Evolutionary conservation across 2,329 filamentous ascomycete genomes (phyloP).

Genomic region (Penicillium occitanis): DNA sequence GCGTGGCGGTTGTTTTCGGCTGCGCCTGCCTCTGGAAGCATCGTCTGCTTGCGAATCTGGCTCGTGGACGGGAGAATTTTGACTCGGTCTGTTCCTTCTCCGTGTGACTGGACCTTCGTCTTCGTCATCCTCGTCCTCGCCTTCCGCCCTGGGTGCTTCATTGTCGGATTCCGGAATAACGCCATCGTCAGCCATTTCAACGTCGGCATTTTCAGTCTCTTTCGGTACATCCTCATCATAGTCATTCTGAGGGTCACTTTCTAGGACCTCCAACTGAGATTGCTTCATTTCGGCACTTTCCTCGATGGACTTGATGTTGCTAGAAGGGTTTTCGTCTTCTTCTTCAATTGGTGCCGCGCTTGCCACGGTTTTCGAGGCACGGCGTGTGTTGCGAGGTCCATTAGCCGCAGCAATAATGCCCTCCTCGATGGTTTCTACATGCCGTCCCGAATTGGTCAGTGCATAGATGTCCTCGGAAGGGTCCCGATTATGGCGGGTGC

Average conservation of each 20-base stretch:
- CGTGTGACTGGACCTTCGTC: slow-evolving; percentile 55
- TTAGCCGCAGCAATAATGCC: slow-evolving; percentile 48
- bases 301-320: slow-evolving; percentile 37
- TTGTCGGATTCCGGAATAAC: slow-evolving; percentile 46
- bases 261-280: slow-evolving; percentile 44
- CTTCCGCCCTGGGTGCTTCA: slow-evolving; percentile 34
- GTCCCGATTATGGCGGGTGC: slow-evolving; percentile 60
- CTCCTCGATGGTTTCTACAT: slow-evolving; percentile 55
- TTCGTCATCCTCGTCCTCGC: slow-evolving; percentile 54
- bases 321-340: slow-evolving; percentile 28
- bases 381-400: slow-evolving; percentile 43
- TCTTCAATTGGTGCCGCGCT: slow-evolving; percentile 42
- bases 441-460: slow-evolving; percentile 59
- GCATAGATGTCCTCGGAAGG: slow-evolving; percentile 57
- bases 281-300: slow-evolving; percentile 45
- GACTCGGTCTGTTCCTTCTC: slow-evolving; percentile 38
- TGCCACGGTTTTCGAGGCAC: slow-evolving; percentile 37
- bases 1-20: slow-evolving; percentile 42
- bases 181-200: slow-evolving; percentile 39
- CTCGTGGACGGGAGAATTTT: slow-evolving; percentile 29
- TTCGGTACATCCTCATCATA: slow-evolving; percentile 36
- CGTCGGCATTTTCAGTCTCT: slow-evolving; percentile 31
- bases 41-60: slow-evolving; percentile 32
- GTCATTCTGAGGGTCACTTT: slow-evolving; percentile 40
- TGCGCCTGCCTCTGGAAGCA: slow-evolving; percentile 38